These are phyloP conservation scores for Kernera saxatilis DNA, from an alignment of 345 rosid genomes.

Conservation along the genomic window DNA sequence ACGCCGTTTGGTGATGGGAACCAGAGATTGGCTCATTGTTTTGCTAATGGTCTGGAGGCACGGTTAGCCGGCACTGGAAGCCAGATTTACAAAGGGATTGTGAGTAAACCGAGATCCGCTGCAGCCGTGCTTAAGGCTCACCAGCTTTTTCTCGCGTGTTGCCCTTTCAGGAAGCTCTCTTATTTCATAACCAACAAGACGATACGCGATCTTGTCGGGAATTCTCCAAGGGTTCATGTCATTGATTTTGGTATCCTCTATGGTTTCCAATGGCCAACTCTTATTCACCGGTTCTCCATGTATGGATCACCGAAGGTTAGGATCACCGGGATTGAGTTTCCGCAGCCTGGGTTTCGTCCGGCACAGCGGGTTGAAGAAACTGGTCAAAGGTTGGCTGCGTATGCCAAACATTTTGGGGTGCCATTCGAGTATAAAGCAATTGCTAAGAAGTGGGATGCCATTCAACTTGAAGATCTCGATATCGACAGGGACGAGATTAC, in stretches of 20 bases:
- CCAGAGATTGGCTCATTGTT: slow-evolving; percentile 82
- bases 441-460: slow-evolving; percentile 79
- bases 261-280: slow-evolving; percentile 94
- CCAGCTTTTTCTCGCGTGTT: slow-evolving; percentile 59
- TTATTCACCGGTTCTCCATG: slow-evolving; percentile 55
- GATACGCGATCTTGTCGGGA: slow-evolving; percentile 40
- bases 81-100: slow-evolving; percentile 58
- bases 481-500: slow-evolving; percentile 60
- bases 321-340: slow-evolving; percentile 91
- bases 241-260: slow-evolving; percentile 90
- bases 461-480: slow-evolving; percentile 67
- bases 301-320: slow-evolving; percentile 78
- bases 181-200: slow-evolving; percentile 54
- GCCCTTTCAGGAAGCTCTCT: slow-evolving; percentile 79
- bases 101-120: slow-evolving; percentile 61
- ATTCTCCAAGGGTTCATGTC: slow-evolving; percentile 57
- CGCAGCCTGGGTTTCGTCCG: slow-evolving; percentile 90
- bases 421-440: slow-evolving; percentile 82
- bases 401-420: slow-evolving; percentile 72
- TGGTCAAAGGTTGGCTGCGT: slow-evolving; percentile 72
- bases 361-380: slow-evolving; percentile 87
- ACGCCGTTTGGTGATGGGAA: slow-evolving; percentile 80
- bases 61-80: slow-evolving; percentile 74
- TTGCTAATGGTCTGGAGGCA: slow-evolving; percentile 82
- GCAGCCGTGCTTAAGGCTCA: slow-evolving; percentile 77